phyloP scores from a whole-genome alignment of 441 rosid species.

The Pelargonium myrrhifolium region DNA sequence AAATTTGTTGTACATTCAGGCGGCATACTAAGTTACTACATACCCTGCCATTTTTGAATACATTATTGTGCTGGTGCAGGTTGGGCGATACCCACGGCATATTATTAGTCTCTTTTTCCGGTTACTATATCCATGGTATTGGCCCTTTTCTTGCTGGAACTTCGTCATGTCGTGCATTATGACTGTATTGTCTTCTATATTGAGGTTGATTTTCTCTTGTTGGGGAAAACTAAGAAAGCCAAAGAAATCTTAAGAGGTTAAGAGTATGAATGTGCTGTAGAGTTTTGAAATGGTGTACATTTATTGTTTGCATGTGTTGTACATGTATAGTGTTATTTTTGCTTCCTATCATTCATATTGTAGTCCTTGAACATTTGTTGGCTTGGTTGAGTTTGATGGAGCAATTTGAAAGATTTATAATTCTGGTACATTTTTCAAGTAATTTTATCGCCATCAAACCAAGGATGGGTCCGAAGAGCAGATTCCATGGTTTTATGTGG shows the following conservation, averaged over 20 bases:
- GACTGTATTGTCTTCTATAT: constrained; percentile 46
- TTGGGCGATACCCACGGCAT: constrained; percentile 83
- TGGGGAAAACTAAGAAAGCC: constrained; percentile 44
- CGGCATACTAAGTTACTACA: too few relatives aligned
- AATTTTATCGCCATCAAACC: too few relatives aligned
- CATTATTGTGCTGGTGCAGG: constrained; percentile 36
- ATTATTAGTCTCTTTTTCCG: constrained; percentile 82
- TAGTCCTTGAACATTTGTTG: too few relatives aligned
- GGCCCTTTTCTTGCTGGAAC: constrained; percentile 99
- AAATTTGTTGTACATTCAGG: too few relatives aligned
- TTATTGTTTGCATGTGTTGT: not conserved
- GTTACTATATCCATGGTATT: constrained; percentile 90
- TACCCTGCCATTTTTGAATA: too few relatives aligned
- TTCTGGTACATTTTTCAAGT: too few relatives aligned
- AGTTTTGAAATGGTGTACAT: constrained; percentile 1
- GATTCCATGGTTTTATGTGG: too few relatives aligned
- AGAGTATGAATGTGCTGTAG: not conserved
- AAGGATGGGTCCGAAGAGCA: too few relatives aligned
- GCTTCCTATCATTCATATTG: not conserved
- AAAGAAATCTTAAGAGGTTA: constrained; percentile 23
- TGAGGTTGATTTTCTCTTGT: constrained; percentile 47
- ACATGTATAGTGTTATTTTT: not conserved
- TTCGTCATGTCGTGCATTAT: constrained; percentile 62
- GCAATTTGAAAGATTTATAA: too few relatives aligned
- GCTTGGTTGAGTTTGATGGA: too few relatives aligned